A percentile compares a stretch with the other conserved stretches of the same genome.
Conservation (phyloP, 768 basidiomycete genomes). For the Gymnopilus dilepis region DNA sequence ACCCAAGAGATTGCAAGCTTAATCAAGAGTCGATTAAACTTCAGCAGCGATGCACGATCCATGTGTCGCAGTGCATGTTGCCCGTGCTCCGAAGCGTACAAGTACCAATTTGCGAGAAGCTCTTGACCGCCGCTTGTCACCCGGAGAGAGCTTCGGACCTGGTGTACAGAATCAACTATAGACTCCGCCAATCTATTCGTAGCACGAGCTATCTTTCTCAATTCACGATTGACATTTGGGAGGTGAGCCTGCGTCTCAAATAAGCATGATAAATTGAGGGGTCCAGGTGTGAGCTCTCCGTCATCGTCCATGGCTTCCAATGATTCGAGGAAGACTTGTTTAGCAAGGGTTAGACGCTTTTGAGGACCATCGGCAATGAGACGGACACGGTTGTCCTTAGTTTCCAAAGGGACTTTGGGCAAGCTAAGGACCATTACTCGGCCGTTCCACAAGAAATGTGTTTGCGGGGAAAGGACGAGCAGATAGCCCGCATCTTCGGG, state of each 20-base stretch:
- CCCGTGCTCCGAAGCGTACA: constrained; percentile 96
- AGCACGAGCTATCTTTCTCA: constrained; percentile 89
- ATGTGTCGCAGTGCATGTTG: constrained; percentile 88
- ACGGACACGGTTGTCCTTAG: constrained; percentile 88
- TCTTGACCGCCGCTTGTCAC: constrained; percentile 76
- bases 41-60: constrained; percentile 70
- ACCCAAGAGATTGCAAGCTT: constrained; percentile 97
- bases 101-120: constrained; percentile 90
- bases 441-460: constrained; percentile 92
- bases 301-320: constrained; percentile 70
- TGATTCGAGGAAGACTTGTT: constrained; percentile 73
- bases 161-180: constrained; percentile 90
- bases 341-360: constrained; percentile 74
- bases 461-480: constrained; percentile 83
- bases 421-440: constrained; percentile 79
- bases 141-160: constrained; percentile 73
- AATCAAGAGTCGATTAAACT: constrained; percentile 85
- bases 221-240: constrained; percentile 85
- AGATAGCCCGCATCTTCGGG: constrained; percentile 76
- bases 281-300: constrained; percentile 51
- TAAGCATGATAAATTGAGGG: constrained; percentile 54
- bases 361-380: constrained; percentile 91
- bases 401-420: constrained; percentile 77
- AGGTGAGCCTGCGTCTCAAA: constrained; percentile 90
- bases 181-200: constrained; percentile 91